These are phyloP conservation scores for Cucurbita argyrosperma DNA, from an alignment of 306 rosid species.

Conservation along the genomic window DNA sequence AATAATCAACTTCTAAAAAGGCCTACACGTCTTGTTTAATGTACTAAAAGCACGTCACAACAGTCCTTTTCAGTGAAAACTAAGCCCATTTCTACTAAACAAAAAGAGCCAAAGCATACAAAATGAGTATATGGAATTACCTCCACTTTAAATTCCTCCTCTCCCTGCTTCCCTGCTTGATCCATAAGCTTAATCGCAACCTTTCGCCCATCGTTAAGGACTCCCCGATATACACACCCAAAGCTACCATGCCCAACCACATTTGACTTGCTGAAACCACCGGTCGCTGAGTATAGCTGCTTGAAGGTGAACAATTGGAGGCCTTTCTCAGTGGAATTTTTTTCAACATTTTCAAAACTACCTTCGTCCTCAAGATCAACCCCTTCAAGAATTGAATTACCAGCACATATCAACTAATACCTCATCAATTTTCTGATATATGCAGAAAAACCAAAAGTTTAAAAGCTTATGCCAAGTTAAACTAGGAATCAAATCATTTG, in stretches of 20 bases:
- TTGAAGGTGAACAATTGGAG: constrained; percentile 70
- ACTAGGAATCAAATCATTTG: not conserved
- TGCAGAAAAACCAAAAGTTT: not conserved
- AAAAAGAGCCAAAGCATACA: not conserved
- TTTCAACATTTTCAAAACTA: constrained; percentile 42
- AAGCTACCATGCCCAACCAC: constrained; percentile 87
- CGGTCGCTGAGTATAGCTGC: constrained; percentile 84
- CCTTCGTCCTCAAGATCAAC: constrained; percentile 26
- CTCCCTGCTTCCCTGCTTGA: constrained; percentile 85
- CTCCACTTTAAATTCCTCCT: constrained; percentile 83
- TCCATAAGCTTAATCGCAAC: constrained; percentile 87
- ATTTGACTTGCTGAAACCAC: constrained; percentile 81
- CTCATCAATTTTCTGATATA: constrained; percentile 11
- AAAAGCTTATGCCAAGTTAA: not conserved
- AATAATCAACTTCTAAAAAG: constrained; percentile 6
- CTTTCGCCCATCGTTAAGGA: constrained; percentile 67
- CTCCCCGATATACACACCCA: constrained; percentile 79
- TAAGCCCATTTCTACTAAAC: not conserved
- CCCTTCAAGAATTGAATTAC: constrained; percentile 32
- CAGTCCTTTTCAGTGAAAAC: not conserved
- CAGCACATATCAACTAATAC: constrained; percentile 13
- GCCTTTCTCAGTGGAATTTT: constrained; percentile 45
- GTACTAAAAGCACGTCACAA: not conserved
- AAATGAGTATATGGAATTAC: constrained; percentile 22
- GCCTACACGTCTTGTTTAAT: not conserved